These are phyloP conservation scores for Podospora australis DNA, from an alignment of 495 filamentous ascomycete species.

Conservation along the genomic window DNA sequence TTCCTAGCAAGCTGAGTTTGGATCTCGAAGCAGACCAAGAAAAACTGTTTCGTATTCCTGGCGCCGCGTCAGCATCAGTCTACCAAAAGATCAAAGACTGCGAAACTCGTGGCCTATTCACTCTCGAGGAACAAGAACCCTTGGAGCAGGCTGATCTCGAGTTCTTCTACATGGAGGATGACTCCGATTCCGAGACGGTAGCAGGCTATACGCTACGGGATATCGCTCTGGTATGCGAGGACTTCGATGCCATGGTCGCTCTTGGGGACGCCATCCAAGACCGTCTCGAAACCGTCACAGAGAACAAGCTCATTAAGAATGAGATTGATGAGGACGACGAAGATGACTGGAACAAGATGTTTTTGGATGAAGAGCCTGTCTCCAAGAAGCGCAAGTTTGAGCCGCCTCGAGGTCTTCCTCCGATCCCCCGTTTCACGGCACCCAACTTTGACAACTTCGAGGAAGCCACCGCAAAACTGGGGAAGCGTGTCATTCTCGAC, in stretches of 20 bases:
- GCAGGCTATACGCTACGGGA: conserved; percentile 68
- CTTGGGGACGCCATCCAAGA: conserved; percentile 21
- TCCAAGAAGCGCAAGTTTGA: conserved; percentile 33
- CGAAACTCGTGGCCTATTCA: conserved; percentile 53
- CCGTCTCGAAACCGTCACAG: conserved; percentile 15
- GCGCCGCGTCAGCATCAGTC: conserved; percentile 34
- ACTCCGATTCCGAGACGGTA: conserved; percentile 56
- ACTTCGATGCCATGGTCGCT: conserved; percentile 64
- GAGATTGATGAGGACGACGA: conserved; percentile 33
- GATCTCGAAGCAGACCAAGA: conserved; percentile 79
- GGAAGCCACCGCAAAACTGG: conserved; percentile 58
- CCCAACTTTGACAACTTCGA: conserved; percentile 47
- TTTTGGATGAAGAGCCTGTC: conserved; percentile 34
- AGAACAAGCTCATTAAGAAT: conserved; percentile 23
- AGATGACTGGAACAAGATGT: conserved; percentile 48
- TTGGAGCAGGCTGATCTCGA: conserved; percentile 51
- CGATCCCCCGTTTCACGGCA: conserved; percentile 34
- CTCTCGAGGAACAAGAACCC: conserved; percentile 43
- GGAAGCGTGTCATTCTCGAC: conserved; percentile 75
- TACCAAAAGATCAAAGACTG: conserved; percentile 51
- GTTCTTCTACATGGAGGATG: conserved; percentile 40
- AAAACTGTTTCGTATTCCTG: conserved; percentile 64
- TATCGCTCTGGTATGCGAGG: conserved; percentile 70
- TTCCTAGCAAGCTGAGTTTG: conserved; percentile 79
- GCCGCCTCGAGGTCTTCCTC: conserved; percentile 33